Percentiles rank a stretch among this genome's conserved stretches.
These are phyloP conservation scores for Podila verticillata DNA, from an alignment of 192 early-diverging fungal genomes.

Conservation along the genomic window DNA sequence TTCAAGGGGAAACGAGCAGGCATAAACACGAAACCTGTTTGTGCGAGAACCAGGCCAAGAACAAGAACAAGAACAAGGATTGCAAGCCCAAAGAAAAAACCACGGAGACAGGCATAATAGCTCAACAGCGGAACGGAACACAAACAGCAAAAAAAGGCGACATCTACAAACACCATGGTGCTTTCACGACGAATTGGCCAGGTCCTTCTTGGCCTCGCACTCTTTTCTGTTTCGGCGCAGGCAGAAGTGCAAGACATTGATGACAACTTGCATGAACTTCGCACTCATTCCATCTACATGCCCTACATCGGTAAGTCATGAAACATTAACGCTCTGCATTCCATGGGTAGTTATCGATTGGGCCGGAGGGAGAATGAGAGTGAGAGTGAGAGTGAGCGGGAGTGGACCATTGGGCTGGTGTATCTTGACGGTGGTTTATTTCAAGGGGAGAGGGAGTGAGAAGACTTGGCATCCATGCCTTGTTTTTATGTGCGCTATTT, in stretches of 20 bases:
- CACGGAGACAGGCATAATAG: not conserved
- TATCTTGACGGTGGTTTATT: too few species aligned
- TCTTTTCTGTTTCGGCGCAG: constrained; percentile 3
- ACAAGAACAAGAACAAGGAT: not conserved
- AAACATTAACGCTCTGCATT: not conserved
- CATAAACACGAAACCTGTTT: too few species aligned
- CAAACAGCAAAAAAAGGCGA: not conserved
- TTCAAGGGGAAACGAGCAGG: too few species aligned
- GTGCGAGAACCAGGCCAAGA: too few species aligned
- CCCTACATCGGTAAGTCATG: constrained; percentile 65
- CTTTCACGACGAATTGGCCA: not conserved
- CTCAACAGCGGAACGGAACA: not conserved
- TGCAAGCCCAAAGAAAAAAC: not conserved
- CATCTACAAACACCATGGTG: not conserved
- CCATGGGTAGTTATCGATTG: not conserved
- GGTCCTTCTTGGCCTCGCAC: constrained; percentile 12
- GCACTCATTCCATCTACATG: constrained; percentile 60
- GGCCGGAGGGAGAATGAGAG: not conserved
- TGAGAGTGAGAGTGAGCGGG: not conserved
- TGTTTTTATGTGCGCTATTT: too few species aligned
- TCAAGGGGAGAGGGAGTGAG: too few species aligned
- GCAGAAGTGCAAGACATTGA: constrained; percentile 11
- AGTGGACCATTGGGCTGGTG: too few species aligned
- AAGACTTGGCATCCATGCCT: too few species aligned
- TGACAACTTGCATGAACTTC: constrained; percentile 35